Evolutionary conservation across 495 filamentous ascomycete species (phyloP).

Genomic region (Neurospora sp.): DNA sequence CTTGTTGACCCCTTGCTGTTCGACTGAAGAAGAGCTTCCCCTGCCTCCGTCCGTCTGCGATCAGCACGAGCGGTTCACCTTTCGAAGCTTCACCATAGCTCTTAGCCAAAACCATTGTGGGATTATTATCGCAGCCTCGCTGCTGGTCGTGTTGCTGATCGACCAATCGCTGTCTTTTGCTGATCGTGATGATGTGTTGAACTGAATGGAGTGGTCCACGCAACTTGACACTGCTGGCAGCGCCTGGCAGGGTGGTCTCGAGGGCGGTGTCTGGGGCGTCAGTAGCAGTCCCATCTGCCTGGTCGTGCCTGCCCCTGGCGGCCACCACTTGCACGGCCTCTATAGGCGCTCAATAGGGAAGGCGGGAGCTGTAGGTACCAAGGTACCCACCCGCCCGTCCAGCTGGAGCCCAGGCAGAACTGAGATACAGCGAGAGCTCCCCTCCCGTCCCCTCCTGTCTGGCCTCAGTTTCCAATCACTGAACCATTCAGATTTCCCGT

Average conservation of each 20-base stretch:
- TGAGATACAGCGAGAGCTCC: not conserved
- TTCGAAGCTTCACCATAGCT: not conserved
- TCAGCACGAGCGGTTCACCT: not conserved
- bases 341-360: not conserved
- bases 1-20: not conserved
- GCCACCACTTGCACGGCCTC: not conserved
- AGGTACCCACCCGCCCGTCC: not conserved
- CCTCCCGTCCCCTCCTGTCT: not conserved
- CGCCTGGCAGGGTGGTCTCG: not conserved
- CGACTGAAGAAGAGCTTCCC: not conserved
- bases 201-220: not conserved
- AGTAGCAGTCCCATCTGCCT: not conserved
- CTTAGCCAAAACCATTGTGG: not conserved
- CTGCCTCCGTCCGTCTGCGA: not conserved
- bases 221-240: not conserved
- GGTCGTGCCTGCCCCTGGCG: not conserved
- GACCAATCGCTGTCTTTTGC: not conserved
- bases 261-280: not conserved
- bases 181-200: not conserved
- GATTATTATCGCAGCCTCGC: not conserved
- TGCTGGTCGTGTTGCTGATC: not conserved
- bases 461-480: not conserved
- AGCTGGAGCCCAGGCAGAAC: not conserved
- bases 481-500: not conserved
- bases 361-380: not conserved